These are phyloP conservation scores for Penicillium sclerotigenum DNA, from an alignment of 2,329 filamentous ascomycete genomes.

Conservation along the genomic window DNA sequence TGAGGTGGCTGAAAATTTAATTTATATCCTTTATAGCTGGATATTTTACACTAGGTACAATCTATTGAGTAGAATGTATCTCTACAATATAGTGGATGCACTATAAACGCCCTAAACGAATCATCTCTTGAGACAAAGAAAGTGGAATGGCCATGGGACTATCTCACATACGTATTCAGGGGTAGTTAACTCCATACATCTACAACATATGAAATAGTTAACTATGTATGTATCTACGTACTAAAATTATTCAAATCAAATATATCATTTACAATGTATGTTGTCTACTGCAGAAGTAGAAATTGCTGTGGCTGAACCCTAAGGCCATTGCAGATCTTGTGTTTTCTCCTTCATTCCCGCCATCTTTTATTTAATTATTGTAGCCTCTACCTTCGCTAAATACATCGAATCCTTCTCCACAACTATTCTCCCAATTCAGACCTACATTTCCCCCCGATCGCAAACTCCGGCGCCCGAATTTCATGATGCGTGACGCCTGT, in stretches of 20 bases:
- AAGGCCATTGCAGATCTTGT: constrained; percentile 3
- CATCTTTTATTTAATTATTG: constrained; percentile 15
- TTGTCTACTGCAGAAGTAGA: background rate
- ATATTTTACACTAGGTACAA: background rate
- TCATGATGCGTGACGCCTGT: constrained; percentile 19
- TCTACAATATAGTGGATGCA: background rate
- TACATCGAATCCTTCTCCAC: background rate
- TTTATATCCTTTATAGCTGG: background rate
- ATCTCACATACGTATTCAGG: background rate
- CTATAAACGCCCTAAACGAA: background rate
- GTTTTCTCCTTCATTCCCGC: constrained; percentile 18
- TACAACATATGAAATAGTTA: background rate
- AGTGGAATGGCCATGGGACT: background rate
- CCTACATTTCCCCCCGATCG: constrained; percentile 1
- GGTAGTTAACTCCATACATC: background rate
- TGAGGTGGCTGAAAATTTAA: background rate
- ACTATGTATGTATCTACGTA: background rate
- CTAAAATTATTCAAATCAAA: background rate
- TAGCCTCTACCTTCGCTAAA: background rate
- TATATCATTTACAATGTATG: background rate
- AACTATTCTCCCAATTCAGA: background rate
- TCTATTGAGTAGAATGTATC: background rate
- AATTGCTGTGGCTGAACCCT: constrained; percentile 16
- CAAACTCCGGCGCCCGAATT: background rate
- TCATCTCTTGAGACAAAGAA: background rate